Conservation (phyloP, 441 rosid species). For the Populus hybrid region DNA sequence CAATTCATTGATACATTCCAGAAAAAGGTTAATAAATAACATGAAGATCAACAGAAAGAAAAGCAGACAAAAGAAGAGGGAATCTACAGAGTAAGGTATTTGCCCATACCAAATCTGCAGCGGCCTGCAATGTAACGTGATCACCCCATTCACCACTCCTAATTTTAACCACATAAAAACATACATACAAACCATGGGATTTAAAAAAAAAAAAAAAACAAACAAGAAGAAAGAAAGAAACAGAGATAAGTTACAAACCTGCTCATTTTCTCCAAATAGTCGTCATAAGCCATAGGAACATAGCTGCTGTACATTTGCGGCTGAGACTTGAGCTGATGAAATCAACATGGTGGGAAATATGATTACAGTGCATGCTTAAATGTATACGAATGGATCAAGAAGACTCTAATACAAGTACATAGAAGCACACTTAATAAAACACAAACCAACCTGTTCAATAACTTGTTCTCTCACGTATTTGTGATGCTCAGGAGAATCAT, state of each 20-base stretch:
- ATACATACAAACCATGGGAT: background rate
- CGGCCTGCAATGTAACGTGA: conserved; percentile 92
- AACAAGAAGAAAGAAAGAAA: background rate
- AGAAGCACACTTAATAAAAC: background rate
- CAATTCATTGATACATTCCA: background rate
- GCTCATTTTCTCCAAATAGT: conserved; percentile 74
- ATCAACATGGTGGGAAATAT: conserved; percentile 12
- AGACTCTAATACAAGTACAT: background rate
- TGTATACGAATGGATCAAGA: background rate
- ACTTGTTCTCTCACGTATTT: conserved; percentile 67
- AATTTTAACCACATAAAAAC: conserved; percentile 14
- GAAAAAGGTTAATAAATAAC: background rate
- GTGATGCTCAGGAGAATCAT: conserved; percentile 77
- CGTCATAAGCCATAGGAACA: conserved; percentile 66
- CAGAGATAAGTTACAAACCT: conserved; percentile 31
- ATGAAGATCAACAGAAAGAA: background rate
- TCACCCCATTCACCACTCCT: conserved; percentile 97
- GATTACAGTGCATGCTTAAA: conserved; percentile 8
- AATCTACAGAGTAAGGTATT: background rate
- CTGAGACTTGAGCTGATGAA: conserved; percentile 56
- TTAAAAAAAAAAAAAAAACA: too few relatives aligned
- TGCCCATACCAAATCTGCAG: conserved; percentile 65
- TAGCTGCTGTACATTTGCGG: conserved; percentile 60
- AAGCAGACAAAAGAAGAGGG: background rate
- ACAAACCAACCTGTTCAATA: conserved; percentile 56